Percentiles rank a stretch among this genome's conserved stretches.
Evolutionary conservation across 345 rosid species (phyloP).

Genomic region (Eucalyptus viminalis): DNA sequence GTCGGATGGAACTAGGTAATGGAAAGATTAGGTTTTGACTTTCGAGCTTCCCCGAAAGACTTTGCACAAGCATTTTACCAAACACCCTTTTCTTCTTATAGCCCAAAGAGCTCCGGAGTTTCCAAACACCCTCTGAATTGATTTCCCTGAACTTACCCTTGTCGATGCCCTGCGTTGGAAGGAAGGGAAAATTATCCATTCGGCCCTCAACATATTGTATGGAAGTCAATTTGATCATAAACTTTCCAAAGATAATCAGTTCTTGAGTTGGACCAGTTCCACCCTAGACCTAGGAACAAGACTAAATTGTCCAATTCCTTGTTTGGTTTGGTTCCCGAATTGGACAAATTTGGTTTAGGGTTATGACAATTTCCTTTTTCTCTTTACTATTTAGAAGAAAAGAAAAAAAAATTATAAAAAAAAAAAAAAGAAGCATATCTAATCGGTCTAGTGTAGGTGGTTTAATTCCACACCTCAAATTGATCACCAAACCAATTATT

Average conservation of each 20-base stretch:
- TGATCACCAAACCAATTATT: not conserved
- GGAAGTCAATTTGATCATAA: fast-evolving
- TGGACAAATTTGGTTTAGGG: not conserved
- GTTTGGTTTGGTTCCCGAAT: not conserved
- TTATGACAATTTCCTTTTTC: not conserved
- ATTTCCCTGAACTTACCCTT: not conserved
- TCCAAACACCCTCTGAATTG: not conserved
- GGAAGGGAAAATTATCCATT: not conserved
- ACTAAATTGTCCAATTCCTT: not conserved
- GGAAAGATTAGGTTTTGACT: not conserved
- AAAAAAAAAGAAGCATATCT: too few relatives aligned
- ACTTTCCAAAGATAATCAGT: too few relatives aligned
- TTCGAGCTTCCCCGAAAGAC: not conserved
- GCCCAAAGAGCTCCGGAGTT: not conserved
- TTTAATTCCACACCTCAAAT: not conserved
- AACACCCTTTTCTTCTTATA: not conserved
- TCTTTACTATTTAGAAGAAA: too few relatives aligned
- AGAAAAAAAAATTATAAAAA: too few relatives aligned
- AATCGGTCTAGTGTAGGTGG: not conserved
- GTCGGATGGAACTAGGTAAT: not conserved
- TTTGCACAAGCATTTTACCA: not conserved
- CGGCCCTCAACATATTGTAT: fast-evolving
- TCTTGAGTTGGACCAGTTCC: fast-evolving
- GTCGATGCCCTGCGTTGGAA: not conserved
- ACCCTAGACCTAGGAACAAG: not conserved